Conservation (phyloP, 495 filamentous ascomycete genomes). For the Xylaria cubensis region DNA sequence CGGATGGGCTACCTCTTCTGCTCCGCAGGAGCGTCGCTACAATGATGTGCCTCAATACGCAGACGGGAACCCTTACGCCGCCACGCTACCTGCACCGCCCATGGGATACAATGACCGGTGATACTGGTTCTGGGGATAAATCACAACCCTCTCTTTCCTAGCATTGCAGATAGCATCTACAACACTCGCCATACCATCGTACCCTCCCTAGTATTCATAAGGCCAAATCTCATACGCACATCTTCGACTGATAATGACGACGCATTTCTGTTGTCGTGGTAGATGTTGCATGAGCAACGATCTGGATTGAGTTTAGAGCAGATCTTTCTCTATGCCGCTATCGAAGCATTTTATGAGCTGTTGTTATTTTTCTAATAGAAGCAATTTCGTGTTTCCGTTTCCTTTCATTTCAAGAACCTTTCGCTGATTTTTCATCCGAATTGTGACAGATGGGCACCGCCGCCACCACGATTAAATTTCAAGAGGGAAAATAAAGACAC, state of each 20-base stretch:
- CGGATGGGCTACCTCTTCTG: constrained; percentile 46
- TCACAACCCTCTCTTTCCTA: neutral
- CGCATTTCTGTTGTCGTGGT: neutral
- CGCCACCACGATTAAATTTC: constrained; percentile 34
- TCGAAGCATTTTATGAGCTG: constrained; percentile 13
- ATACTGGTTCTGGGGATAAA: constrained; percentile 14
- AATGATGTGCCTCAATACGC: constrained; percentile 55
- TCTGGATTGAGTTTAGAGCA: neutral
- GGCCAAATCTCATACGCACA: neutral
- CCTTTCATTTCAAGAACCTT: constrained; percentile 30
- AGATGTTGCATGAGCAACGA: neutral
- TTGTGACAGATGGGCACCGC: constrained; percentile 47
- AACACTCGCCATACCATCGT: neutral
- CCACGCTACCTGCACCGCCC: constrained; percentile 52
- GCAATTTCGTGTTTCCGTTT: constrained; percentile 28
- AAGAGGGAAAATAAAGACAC: constrained; percentile 3
- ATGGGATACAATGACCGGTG: constrained; percentile 49
- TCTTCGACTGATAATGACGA: constrained; percentile 14
- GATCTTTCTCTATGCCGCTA: neutral
- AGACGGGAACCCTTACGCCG: constrained; percentile 60
- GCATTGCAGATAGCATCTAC: constrained; percentile 14
- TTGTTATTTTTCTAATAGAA: constrained; percentile 30
- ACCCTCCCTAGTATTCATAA: neutral
- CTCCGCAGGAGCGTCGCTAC: constrained; percentile 43
- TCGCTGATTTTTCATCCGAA: constrained; percentile 37